Percentiles rank a stretch among this genome's conserved stretches.
Evolutionary conservation across 192 early-diverging fungal genomes (phyloP).

Genomic region (Entomortierella beljakovae): DNA sequence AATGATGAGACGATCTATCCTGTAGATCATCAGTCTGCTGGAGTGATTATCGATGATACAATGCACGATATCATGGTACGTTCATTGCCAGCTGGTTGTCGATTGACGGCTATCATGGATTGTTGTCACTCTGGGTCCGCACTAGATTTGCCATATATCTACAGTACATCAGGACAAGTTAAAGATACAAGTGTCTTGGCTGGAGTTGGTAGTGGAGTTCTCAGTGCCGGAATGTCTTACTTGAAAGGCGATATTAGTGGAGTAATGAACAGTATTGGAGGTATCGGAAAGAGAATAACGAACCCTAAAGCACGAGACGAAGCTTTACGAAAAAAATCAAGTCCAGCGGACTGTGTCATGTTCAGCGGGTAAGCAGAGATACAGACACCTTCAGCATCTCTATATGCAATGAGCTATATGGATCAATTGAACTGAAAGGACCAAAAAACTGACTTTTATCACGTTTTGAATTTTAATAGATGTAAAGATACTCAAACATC

Average conservation of each 20-base stretch:
- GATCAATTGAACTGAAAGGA: not conserved
- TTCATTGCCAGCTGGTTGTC: slow-evolving; percentile 70
- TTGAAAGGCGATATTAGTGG: slow-evolving; percentile 57
- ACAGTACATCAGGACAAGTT: slow-evolving; percentile 73
- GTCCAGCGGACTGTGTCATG: slow-evolving; percentile 81
- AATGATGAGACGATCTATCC: slow-evolving; percentile 86
- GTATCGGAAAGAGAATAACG: slow-evolving; percentile 60
- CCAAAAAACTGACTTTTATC: not conserved
- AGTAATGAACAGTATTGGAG: slow-evolving; percentile 52
- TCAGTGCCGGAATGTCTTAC: slow-evolving; percentile 63
- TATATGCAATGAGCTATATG: too few species aligned
- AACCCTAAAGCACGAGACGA: slow-evolving; percentile 32
- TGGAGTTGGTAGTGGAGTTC: slow-evolving; percentile 57
- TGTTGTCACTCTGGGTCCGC: slow-evolving; percentile 89
- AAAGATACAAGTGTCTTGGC: slow-evolving; percentile 61
- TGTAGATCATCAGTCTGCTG: slow-evolving; percentile 61
- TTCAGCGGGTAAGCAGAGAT: slow-evolving; percentile 74
- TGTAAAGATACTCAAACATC: slow-evolving; percentile 90
- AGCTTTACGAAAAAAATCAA: slow-evolving; percentile 51
- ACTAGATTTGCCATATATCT: slow-evolving; percentile 84
- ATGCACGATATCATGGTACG: slow-evolving; percentile 82
- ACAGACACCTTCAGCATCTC: too few species aligned
- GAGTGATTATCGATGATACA: slow-evolving; percentile 78
- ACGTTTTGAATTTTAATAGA: slow-evolving; percentile 15
- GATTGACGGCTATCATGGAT: slow-evolving; percentile 87